These are phyloP conservation scores for Heimioporus sp. DNA, from an alignment of 768 basidiomycete species.

Conservation along the genomic window DNA sequence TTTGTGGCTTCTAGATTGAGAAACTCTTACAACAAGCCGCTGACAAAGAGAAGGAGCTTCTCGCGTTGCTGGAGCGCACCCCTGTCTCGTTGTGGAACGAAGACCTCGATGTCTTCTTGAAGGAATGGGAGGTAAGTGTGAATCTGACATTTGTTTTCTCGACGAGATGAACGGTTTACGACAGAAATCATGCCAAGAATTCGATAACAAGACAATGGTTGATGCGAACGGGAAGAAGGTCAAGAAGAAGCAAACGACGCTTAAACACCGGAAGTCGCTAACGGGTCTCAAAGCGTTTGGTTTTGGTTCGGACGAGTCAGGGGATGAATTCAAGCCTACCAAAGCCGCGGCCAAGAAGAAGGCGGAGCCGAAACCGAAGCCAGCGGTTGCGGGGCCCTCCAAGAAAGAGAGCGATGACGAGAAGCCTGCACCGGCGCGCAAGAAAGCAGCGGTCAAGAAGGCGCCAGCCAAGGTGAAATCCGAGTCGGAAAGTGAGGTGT, in stretches of 20 bases:
- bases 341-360: conserved; percentile 45
- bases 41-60: conserved; percentile 80
- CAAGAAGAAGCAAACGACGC: conserved; percentile 55
- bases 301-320: conserved; percentile 37
- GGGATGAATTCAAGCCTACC: conserved; percentile 56
- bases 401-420: conserved; percentile 45
- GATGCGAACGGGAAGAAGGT: conserved; percentile 51
- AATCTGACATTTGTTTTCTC: not conserved
- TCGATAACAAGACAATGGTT: conserved; percentile 44
- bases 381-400: conserved; percentile 38
- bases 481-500: conserved; percentile 40
- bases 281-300: conserved; percentile 35
- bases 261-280: conserved; percentile 53
- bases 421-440: conserved; percentile 24
- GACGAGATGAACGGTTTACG: conserved; percentile 3
- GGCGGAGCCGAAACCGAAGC: conserved; percentile 25
- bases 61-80: conserved; percentile 70
- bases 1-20: conserved; percentile 57
- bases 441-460: conserved; percentile 33
- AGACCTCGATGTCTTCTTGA: conserved; percentile 82
- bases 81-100: conserved; percentile 87
- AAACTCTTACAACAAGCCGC: conserved; percentile 77
- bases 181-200: conserved; percentile 42
- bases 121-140: conserved; percentile 76
- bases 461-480: conserved; percentile 33